Evolutionary conservation across 768 basidiomycete species (phyloP), one percentile per base, ranked within the genome.

Genomic region (Steccherinum ochraceum): DNA sequence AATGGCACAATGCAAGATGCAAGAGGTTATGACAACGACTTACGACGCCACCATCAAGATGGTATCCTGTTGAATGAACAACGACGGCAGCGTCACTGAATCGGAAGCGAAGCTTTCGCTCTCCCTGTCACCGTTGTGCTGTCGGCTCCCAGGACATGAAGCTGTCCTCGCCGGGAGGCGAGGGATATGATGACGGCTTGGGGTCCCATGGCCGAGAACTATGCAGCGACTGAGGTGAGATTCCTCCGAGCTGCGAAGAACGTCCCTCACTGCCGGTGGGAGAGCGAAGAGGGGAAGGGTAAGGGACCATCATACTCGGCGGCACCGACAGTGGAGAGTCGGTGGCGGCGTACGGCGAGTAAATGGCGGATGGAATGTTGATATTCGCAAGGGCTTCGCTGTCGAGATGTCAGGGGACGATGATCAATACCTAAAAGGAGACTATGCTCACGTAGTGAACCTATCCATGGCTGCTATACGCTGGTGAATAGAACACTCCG

Each of bases 141-240:
- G 72, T 66, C 45, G 78, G 77, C 59, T 80, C 74, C 80, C 81
- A 84, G 55, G 75, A 75, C 79, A 81, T 81, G 58, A 82, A 80
- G 0, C 76, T 70, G 59, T 82, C 80, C 40, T 80, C 80, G 51
- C 70, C 70, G 47, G 75, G 57, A 52, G 68, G 59, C 19, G 69
- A 59, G 19, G 63, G 63, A 49, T 64, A 64, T 18, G 63, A 54
- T 12, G 65, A 39, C 66, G 64, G 23, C 62, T 65, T 39, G 60
- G 48, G 46, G 49, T 60, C 27, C 64, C 61, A 54, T 19, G 52
- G 26, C 2, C 55, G 52, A n/a, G 30, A 24, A 40, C 18, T 35
- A 7, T 56, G 56, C 45, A 48, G 56, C 42, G 52, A 55, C 26
- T 27, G 59, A 20, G 54, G 62, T 41, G 53, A 61, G 46, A 53